Conservation (phyloP, 495 filamentous ascomycete genomes). For the Bathelium albidoporum region DNA sequence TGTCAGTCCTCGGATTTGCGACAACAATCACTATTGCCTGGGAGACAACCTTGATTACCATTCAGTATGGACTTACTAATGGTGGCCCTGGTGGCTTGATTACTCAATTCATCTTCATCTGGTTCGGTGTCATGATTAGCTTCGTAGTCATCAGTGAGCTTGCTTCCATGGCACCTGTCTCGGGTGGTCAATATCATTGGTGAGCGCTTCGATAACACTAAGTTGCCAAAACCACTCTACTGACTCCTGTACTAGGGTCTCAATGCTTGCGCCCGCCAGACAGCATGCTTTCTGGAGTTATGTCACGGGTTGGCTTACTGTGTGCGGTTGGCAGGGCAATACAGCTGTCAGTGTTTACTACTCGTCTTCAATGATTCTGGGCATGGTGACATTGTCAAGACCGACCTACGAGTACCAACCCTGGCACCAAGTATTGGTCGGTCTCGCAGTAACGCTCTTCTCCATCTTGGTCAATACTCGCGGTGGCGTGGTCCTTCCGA, state of each 20-base stretch:
- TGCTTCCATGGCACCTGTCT: slow-evolving; percentile 2
- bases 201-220: neutral
- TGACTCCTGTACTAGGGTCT: neutral
- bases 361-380: neutral
- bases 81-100: neutral
- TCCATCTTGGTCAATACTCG: slow-evolving; percentile 15
- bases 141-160: neutral
- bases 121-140: neutral
- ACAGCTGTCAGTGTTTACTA: neutral
- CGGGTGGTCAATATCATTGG: slow-evolving; percentile 7
- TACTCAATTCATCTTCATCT: neutral
- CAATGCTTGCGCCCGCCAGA: neutral
- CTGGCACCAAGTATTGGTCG: slow-evolving; percentile 35
- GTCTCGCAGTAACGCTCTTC: slow-evolving; percentile 9
- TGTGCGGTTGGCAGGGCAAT: slow-evolving; percentile 17
- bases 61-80: neutral
- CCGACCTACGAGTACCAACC: slow-evolving; percentile 29
- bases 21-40: neutral
- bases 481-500: slow-evolving; percentile 17
- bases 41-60: neutral
- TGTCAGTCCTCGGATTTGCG: slow-evolving; percentile 25
- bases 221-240: neutral
- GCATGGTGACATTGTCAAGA: neutral
- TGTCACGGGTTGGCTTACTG: slow-evolving; percentile 16
- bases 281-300: neutral